Base-by-base conservation (phyloP, 225 moss, liverwort and hornwort species). In the Polytrichum commune region DNA sequence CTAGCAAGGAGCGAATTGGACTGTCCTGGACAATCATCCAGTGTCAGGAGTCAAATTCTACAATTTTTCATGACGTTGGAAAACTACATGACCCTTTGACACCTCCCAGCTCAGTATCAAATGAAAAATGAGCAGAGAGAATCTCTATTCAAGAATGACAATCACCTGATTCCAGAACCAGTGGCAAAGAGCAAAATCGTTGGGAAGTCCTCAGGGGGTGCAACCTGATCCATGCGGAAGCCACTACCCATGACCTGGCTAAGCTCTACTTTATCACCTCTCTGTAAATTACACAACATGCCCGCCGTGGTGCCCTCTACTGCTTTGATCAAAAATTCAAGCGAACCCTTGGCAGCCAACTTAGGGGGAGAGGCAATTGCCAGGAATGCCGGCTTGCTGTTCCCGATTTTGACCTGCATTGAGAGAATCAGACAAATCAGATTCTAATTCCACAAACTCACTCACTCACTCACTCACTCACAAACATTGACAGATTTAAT, bases 201-300 rank as follows among this genome's bases (percentile, higher is more conserved):
- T 8, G 88, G 83, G 32, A 78, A 78, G 25, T 79, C 81, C 75
- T 91, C 95, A 35, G 90, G 75, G 60, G 91, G 84, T 69, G 88
- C 72, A 75, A 98, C 74, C 23, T 83, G 82, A 35, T 92, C 95
- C 60, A 91, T 75, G 62, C 79, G 83, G 53, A 98, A 98, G 53
- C 97, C 97, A 64, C 75, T 85, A 7, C 97, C 97, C 86, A 95
- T 79, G 46, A 98, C 97, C 81, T 98, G 97, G 75, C 93, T 98
- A 68, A 98, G 78, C 73, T 98, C 95, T 54, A 98, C 94, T 62
- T 79, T 94, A 68, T 90, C 91, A 23, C 97, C 97, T 75, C 91
- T 93, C 27, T 78, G 78, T 74, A 98, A 78, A 68, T 80, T 81
- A 67, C 95, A 95, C 65, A 98, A 76, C 55, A 86, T 60, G 56